These are phyloP conservation scores for Starmera pachycereana DNA, from an alignment of 805 yeast genomes.

Conservation along the genomic window DNA sequence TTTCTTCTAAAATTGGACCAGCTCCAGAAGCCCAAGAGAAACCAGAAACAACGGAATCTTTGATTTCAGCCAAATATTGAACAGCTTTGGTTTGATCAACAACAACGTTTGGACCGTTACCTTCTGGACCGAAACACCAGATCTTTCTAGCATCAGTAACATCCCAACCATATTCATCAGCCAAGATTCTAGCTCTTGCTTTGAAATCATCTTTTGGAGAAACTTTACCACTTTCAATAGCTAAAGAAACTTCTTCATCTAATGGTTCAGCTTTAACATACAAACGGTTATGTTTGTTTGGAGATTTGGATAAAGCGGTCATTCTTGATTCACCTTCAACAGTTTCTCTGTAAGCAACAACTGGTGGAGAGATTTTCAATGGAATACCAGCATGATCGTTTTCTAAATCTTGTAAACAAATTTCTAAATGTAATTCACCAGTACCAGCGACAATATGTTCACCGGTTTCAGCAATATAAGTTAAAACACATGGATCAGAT, in stretches of 20 bases:
- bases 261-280: slow-evolving; percentile 96
- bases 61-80: slow-evolving; percentile 97
- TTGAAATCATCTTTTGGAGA: slow-evolving; percentile 96
- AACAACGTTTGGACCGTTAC: slow-evolving; percentile 96
- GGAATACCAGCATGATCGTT: slow-evolving; percentile 99
- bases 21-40: slow-evolving; percentile 99
- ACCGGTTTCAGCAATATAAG: slow-evolving; percentile 86
- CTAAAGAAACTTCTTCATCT: slow-evolving; percentile 84
- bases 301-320: slow-evolving; percentile 96
- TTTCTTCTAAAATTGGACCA: slow-evolving; percentile 98
- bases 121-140: slow-evolving; percentile 99
- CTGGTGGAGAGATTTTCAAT: slow-evolving; percentile 94
- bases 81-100: slow-evolving; percentile 99
- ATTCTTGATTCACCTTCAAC: slow-evolving; percentile 89
- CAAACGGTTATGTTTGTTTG: slow-evolving; percentile 99
- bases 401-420: slow-evolving; percentile 91
- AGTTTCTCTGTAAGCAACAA: slow-evolving; percentile 98
- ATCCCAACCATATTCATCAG: slow-evolving; percentile 99
- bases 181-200: slow-evolving; percentile 97
- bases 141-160: slow-evolving; percentile 99
- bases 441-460: slow-evolving; percentile 99
- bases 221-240: slow-evolving; percentile 88
- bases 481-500: slow-evolving; percentile 98
- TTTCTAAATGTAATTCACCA: slow-evolving; percentile 99
- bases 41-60: slow-evolving; percentile 99